phyloP scores from a whole-genome alignment of 768 basidiomycete species.

The Sutorius australiensis region DNA sequence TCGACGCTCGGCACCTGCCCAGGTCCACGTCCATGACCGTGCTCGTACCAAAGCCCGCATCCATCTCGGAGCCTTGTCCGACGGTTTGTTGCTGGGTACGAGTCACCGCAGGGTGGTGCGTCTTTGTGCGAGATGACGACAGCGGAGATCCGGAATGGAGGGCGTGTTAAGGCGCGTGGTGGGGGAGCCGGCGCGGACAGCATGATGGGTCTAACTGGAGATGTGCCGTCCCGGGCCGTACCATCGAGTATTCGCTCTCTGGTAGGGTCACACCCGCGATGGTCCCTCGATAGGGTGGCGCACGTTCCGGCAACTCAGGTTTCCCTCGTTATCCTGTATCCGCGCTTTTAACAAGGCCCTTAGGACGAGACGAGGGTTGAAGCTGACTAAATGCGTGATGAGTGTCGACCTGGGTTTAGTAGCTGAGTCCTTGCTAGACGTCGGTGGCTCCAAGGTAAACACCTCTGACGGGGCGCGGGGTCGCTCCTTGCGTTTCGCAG shows the following conservation, averaged over 20 bases:
- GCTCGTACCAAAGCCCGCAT: neutral
- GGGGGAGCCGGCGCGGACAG: neutral
- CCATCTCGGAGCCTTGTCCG: neutral
- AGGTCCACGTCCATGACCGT: no score
- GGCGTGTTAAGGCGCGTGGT: constrained; percentile 15
- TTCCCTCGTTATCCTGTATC: neutral
- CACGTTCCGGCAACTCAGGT: neutral
- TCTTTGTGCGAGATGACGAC: neutral
- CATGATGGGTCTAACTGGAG: neutral
- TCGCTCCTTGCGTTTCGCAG: constrained; percentile 12
- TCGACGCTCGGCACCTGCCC: constrained; percentile 22
- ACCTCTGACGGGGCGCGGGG: constrained; percentile 7
- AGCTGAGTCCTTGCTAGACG: constrained; percentile 1
- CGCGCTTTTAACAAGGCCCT: neutral
- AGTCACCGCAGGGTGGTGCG: constrained; percentile 7
- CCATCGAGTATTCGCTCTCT: neutral
- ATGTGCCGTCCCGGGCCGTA: neutral
- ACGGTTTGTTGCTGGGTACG: constrained; percentile 19
- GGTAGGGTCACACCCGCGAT: no score
- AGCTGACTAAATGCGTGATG: constrained; percentile 20
- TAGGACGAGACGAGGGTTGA: neutral
- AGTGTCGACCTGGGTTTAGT: neutral
- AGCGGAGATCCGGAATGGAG: constrained; percentile 15
- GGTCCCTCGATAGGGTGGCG: neutral
- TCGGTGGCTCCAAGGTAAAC: constrained; percentile 16